Conservation (phyloP, 257 asterid genomes). For the Nicotiana undulata region DNA sequence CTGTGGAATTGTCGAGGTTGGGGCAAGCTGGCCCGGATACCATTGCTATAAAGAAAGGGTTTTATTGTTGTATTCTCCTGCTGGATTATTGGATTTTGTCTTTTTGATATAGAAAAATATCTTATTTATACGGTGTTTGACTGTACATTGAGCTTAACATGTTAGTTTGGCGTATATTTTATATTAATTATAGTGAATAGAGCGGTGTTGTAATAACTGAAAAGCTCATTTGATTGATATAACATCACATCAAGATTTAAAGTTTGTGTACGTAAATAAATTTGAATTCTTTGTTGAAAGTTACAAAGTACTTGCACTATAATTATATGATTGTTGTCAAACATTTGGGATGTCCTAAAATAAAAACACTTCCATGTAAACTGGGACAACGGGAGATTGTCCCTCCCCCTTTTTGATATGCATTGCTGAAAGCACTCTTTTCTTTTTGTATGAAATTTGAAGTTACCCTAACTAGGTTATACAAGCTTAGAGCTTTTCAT, state of each 20-base stretch:
- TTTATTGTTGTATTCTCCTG: background rate
- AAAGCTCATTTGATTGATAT: background rate
- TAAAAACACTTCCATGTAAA: background rate
- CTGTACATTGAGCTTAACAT: background rate
- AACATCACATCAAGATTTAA: background rate
- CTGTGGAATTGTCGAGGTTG: too few relatives aligned
- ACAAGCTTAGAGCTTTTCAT: background rate
- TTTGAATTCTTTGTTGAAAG: background rate
- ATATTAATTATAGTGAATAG: background rate
- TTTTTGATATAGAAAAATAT: background rate
- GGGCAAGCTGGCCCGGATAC: too few relatives aligned
- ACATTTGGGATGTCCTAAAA: background rate
- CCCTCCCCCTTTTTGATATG: background rate
- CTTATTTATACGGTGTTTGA: background rate
- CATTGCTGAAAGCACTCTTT: background rate
- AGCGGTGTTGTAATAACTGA: background rate
- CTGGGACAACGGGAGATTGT: background rate
- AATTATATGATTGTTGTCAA: background rate
- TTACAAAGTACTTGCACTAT: background rate
- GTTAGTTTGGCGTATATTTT: background rate
- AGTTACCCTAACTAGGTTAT: background rate
- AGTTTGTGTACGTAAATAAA: background rate
- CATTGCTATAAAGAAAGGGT: too few relatives aligned
- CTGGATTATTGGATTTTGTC: background rate
- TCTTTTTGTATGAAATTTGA: background rate